Conservation (phyloP, 768 basidiomycete genomes). For the Leccinum sublutescens region DNA sequence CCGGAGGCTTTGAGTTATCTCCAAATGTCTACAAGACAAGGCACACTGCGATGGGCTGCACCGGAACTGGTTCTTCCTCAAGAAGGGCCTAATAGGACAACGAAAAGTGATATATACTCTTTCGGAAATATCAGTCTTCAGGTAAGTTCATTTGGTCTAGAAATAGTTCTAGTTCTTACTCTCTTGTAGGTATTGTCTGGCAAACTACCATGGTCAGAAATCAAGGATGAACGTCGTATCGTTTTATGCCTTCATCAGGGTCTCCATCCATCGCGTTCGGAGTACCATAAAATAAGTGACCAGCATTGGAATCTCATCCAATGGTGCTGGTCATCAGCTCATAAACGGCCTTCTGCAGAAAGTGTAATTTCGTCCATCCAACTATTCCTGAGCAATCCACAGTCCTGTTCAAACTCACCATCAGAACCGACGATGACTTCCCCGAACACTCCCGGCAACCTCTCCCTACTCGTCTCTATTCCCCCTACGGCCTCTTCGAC, state of each 20-base stretch:
- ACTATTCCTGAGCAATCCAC: background rate
- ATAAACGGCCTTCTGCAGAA: background rate
- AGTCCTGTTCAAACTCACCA: background rate
- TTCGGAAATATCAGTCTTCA: background rate
- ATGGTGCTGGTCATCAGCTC: background rate
- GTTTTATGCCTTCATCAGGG: background rate
- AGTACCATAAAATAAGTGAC: background rate
- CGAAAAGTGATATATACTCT: background rate
- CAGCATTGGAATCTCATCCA: background rate
- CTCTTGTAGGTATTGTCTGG: background rate
- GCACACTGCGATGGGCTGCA: background rate
- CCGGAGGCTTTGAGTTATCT: background rate
- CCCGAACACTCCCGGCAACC: slow-evolving; percentile 1
- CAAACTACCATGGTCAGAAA: background rate
- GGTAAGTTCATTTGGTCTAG: background rate
- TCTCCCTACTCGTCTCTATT: background rate
- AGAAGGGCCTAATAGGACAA: background rate
- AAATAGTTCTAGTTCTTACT: background rate
- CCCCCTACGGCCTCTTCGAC: no score
- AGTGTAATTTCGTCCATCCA: background rate
- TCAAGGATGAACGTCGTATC: background rate
- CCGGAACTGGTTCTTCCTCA: background rate
- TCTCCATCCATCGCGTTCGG: background rate
- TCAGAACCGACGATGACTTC: background rate
- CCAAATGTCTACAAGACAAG: background rate